A percentile compares a stretch with the other conserved stretches of the same genome.
phyloP scores from a whole-genome alignment of 1,139 yeast species.

The Casaregolazyma suthepensis region DNA sequence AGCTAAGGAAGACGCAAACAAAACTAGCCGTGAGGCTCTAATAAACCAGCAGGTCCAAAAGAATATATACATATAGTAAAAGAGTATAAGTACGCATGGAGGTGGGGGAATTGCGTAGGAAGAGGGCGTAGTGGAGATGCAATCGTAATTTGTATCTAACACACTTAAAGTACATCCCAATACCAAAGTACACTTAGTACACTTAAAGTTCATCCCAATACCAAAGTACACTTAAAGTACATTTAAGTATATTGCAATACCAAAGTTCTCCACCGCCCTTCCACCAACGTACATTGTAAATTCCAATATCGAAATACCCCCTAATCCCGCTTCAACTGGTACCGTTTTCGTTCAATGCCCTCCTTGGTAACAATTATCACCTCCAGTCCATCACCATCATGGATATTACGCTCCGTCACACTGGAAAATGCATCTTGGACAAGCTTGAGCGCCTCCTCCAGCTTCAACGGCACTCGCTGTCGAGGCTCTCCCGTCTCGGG shows the following conservation, averaged over 20 bases:
- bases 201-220: too few relatives aligned
- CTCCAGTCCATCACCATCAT: slow-evolving; percentile 95
- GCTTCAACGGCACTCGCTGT: slow-evolving; percentile 54
- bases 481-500: slow-evolving; percentile 63
- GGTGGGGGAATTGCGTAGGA: not conserved
- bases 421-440: slow-evolving; percentile 93
- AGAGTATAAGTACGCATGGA: not conserved
- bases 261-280: too few relatives aligned
- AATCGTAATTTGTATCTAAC: too few relatives aligned
- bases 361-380: slow-evolving; percentile 87
- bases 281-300: too few relatives aligned
- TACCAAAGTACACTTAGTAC: too few relatives aligned
- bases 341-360: slow-evolving; percentile 78
- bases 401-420: slow-evolving; percentile 97
- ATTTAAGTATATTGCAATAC: too few relatives aligned
- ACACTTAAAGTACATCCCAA: too few relatives aligned
- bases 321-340: slow-evolving; percentile 84
- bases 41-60: not conserved
- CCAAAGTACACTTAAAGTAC: too few relatives aligned
- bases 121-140: too few relatives aligned
- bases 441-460: slow-evolving; percentile 80
- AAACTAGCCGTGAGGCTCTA: not conserved
- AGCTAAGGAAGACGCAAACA: not conserved
- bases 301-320: too few relatives aligned
- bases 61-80: not conserved